phyloP scores from a whole-genome alignment of 2,329 filamentous ascomycete genomes.

The Claviceps paspali region DNA sequence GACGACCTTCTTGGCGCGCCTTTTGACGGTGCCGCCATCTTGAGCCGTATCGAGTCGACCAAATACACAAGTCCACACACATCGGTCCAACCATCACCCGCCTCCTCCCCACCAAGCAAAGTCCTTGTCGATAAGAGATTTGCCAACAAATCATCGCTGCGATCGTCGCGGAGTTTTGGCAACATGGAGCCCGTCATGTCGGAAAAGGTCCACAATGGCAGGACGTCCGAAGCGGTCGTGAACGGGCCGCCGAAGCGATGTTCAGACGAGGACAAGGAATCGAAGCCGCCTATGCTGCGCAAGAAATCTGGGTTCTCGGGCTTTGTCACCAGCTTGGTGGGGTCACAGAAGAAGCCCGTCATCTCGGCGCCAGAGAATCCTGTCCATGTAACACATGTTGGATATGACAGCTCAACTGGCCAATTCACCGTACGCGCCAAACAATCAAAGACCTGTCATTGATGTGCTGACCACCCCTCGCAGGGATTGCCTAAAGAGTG shows the following conservation, averaged over 20 bases:
- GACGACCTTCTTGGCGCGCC: conserved; percentile 50
- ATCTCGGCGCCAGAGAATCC: conserved; percentile 98
- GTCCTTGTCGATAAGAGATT: conserved; percentile 38
- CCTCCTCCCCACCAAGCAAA: conserved; percentile 25
- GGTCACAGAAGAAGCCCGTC: conserved; percentile 75
- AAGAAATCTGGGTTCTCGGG: conserved; percentile 84
- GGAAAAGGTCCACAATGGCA: conserved; percentile 19
- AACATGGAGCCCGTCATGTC: conserved; percentile 24
- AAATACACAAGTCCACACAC: conserved; percentile 21
- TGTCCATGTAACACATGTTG: conserved; percentile 94
- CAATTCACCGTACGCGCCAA: conserved; percentile 61
- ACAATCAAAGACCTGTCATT: background rate
- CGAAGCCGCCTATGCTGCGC: conserved; percentile 45
- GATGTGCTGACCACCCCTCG: conserved; percentile 8
- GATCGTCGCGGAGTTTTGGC: conserved; percentile 44
- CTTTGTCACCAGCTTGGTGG: conserved; percentile 70
- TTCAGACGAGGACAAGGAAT: conserved; percentile 60
- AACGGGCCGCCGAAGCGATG: conserved; percentile 51
- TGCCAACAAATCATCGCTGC: conserved; percentile 38
- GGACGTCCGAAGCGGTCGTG: conserved; percentile 27
- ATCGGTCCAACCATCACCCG: conserved; percentile 16
- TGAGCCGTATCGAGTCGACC: conserved; percentile 43
- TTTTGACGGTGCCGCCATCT: conserved; percentile 47
- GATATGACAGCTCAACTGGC: conserved; percentile 89
- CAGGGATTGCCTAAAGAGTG: conserved; percentile 94